Conservation (phyloP, 371 early-diverging fungal genomes). For the Saksenaea vasiformis region DNA sequence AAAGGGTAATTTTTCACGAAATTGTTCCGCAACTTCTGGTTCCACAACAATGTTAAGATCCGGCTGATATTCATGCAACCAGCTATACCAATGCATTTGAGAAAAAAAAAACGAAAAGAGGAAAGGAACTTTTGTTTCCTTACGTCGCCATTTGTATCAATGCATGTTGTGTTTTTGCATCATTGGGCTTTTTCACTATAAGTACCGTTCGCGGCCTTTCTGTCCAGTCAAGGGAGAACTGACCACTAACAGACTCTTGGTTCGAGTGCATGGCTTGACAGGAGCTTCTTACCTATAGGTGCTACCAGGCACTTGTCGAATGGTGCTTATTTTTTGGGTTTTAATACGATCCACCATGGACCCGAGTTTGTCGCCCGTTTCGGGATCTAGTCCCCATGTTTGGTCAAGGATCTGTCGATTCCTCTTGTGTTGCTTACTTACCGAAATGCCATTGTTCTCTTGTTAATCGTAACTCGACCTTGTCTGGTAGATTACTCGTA, state of each 20-base stretch:
- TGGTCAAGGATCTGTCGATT: neutral
- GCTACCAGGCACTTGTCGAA: conserved; percentile 60
- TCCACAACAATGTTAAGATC: conserved; percentile 72
- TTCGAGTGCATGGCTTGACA: neutral
- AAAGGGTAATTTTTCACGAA: conserved; percentile 55
- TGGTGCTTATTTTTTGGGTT: conserved; percentile 35
- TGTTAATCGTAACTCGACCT: conserved; percentile 18
- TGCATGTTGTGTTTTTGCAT: conserved; percentile 65
- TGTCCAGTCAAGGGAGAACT: conserved; percentile 63
- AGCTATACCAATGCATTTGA: conserved; percentile 37
- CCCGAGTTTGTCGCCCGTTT: neutral
- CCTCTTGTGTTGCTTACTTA: conserved; percentile 8
- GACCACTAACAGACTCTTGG: conserved; percentile 39
- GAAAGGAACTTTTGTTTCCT: neutral
- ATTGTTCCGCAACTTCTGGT: conserved; percentile 59
- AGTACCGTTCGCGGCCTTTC: conserved; percentile 72
- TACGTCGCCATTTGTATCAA: conserved; percentile 67
- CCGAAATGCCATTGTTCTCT: conserved; percentile 21
- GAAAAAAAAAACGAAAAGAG: neutral
- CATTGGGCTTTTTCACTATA: conserved; percentile 79
- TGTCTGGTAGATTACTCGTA: conserved; percentile 20
- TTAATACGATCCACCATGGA: conserved; percentile 23
- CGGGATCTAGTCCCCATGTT: conserved; percentile 7
- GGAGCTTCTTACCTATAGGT: conserved; percentile 54
- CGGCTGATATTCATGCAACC: conserved; percentile 63